These are phyloP conservation scores for Tolypocladium paradoxum DNA, from an alignment of 2,329 filamentous ascomycete genomes.

Conservation along the genomic window DNA sequence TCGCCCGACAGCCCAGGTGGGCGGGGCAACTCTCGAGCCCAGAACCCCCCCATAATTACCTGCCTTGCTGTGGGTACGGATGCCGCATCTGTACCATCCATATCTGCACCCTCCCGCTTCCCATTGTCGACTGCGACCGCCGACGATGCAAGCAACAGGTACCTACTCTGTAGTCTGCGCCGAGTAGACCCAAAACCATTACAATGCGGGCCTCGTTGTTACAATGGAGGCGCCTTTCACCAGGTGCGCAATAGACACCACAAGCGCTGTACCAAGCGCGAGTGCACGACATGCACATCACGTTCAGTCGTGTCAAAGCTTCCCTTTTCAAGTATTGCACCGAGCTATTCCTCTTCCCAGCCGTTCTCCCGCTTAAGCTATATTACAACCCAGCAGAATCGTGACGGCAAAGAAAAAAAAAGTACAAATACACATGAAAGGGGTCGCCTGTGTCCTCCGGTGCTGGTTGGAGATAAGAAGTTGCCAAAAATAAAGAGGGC, in stretches of 20 bases:
- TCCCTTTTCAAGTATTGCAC: conserved; percentile 22
- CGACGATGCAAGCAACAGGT: too few relatives aligned
- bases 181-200: not conserved
- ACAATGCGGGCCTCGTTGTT: not conserved
- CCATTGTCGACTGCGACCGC: not conserved
- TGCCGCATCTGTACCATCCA: not conserved
- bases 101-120: not conserved
- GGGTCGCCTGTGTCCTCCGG: conserved; percentile 2
- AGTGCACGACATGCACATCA: not conserved
- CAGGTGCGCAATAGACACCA: not conserved
- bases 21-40: not conserved
- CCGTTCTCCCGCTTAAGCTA: conserved; percentile 21
- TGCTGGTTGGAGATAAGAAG: not conserved
- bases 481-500: not conserved
- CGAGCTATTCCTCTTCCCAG: conserved; percentile 20
- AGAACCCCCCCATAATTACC: not conserved
- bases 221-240: not conserved
- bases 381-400: conserved; percentile 25
- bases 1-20: not conserved
- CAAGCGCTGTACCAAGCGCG: not conserved
- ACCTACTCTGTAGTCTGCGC: too few relatives aligned
- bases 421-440: conserved; percentile 22
- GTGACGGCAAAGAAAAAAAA: conserved; percentile 18
- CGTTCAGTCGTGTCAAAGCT: conserved; percentile 13
- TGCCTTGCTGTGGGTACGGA: not conserved